Conservation (phyloP, 495 filamentous ascomycete genomes). For the Cryomyces minteri region DNA sequence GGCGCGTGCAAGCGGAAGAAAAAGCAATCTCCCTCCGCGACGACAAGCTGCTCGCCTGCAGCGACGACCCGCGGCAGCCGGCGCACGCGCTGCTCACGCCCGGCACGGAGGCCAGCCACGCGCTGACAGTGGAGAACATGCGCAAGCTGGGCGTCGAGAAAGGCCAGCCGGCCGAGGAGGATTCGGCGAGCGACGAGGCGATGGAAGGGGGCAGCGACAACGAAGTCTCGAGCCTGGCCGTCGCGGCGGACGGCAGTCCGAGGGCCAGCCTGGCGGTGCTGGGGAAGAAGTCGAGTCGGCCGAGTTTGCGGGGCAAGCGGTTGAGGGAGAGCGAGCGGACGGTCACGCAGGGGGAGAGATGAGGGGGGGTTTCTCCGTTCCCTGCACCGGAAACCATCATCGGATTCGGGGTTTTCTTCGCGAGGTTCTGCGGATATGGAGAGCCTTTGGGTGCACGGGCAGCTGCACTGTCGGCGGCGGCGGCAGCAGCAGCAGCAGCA, state of each 20-base stretch:
- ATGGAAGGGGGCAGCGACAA: not conserved
- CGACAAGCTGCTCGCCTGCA: constrained; percentile 25
- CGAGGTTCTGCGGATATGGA: too few species aligned
- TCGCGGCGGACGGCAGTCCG: not conserved
- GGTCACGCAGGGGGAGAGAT: not conserved
- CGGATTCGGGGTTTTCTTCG: too few species aligned
- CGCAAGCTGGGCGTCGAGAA: not conserved
- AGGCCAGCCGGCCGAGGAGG: not conserved
- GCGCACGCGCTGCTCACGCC: not conserved
- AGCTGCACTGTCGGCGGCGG: too few species aligned
- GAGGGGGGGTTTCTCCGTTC: too few species aligned
- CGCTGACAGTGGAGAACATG: not conserved
- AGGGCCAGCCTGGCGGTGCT: not conserved
- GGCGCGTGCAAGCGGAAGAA: constrained; percentile 24
- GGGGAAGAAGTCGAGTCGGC: not conserved
- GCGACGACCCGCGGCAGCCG: constrained; percentile 8
- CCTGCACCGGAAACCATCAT: too few species aligned
- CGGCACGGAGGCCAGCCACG: not conserved
- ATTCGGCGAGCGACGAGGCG: not conserved
- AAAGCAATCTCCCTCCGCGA: constrained; percentile 26
- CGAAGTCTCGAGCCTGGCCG: not conserved
- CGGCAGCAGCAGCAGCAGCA: too few species aligned
- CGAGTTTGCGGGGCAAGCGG: not conserved
- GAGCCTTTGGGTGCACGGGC: too few species aligned
- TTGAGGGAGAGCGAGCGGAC: not conserved